phyloP scores from a whole-genome alignment of 352 stramenopile genomes.

The Pilasporangium apinafurcum region DNA sequence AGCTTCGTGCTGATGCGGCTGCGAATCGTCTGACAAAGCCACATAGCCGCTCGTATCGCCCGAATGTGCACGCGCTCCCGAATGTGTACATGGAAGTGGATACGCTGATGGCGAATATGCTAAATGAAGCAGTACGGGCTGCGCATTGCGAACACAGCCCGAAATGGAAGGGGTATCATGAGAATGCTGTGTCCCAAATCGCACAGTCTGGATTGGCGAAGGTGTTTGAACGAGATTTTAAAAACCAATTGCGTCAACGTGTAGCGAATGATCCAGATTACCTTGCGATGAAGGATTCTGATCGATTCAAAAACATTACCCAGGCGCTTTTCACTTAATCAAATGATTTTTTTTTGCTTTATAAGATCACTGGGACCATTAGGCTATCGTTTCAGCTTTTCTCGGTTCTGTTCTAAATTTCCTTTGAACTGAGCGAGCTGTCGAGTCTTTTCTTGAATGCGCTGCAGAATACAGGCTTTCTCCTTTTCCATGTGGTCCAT shows the following conservation, averaged over 20 bases:
- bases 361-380: neutral
- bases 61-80: slow-evolving; percentile 31
- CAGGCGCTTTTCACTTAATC: slow-evolving; percentile 33
- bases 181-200: slow-evolving; percentile 47
- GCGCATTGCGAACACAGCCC: slow-evolving; percentile 47
- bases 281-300: slow-evolving; percentile 24
- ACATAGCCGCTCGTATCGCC: slow-evolving; percentile 60
- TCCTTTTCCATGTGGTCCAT: slow-evolving; percentile 6
- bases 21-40: slow-evolving; percentile 24
- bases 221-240: slow-evolving; percentile 57
- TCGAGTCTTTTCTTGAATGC: slow-evolving; percentile 4
- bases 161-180: slow-evolving; percentile 44
- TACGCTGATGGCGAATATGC: slow-evolving; percentile 52
- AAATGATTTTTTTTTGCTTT: neutral
- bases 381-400: too few relatives aligned
- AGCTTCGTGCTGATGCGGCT: slow-evolving; percentile 20
- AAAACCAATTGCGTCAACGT: slow-evolving; percentile 43
- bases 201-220: slow-evolving; percentile 33
- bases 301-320: slow-evolving; percentile 53
- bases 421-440: slow-evolving; percentile 1
- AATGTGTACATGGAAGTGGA: slow-evolving; percentile 58
- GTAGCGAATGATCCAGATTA: slow-evolving; percentile 53
- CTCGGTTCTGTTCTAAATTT: slow-evolving; percentile 4
- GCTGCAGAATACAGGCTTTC: slow-evolving; percentile 1
- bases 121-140: slow-evolving; percentile 59